Percentiles rank a stretch among this genome's conserved stretches.
These are phyloP conservation scores for Saturnispora saitoi DNA, from an alignment of 805 yeast species.

Conservation along the genomic window DNA sequence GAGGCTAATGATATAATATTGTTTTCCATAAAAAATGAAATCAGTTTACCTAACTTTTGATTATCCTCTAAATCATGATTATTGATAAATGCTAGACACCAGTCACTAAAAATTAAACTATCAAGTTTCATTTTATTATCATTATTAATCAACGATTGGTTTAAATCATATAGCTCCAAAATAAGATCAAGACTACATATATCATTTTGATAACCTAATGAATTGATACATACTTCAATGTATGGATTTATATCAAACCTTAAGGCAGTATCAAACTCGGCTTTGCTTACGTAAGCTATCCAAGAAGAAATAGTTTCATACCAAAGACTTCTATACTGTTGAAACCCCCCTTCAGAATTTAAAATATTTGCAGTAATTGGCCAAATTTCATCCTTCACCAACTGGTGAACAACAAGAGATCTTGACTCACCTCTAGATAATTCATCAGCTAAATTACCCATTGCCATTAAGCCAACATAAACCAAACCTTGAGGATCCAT, in stretches of 20 bases:
- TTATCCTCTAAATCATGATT: slow-evolving; percentile 26
- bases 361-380: background rate
- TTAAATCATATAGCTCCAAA: slow-evolving; percentile 39
- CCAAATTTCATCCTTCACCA: slow-evolving; percentile 8
- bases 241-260: slow-evolving; percentile 21
- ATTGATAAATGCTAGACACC: slow-evolving; percentile 37
- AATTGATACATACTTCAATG: slow-evolving; percentile 14
- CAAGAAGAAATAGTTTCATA: slow-evolving; percentile 29
- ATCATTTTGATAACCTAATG: slow-evolving; percentile 14
- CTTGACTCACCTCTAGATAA: slow-evolving; percentile 4
- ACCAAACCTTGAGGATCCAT: background rate
- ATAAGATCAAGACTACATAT: slow-evolving; percentile 28
- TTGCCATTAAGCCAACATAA: background rate
- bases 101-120: slow-evolving; percentile 34
- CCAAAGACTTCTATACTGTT: slow-evolving; percentile 14
- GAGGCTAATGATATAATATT: slow-evolving; percentile 37
- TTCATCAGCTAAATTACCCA: slow-evolving; percentile 4
- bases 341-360: background rate
- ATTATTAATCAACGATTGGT: slow-evolving; percentile 33
- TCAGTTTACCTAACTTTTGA: slow-evolving; percentile 36
- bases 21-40: slow-evolving; percentile 39
- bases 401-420: slow-evolving; percentile 1
- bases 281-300: slow-evolving; percentile 31
- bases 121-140: slow-evolving; percentile 26
- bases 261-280: slow-evolving; percentile 28